A percentile compares a stretch with the other conserved stretches of the same genome.
phyloP scores from a whole-genome alignment of 441 rosid genomes.

The Adansonia madagascariensis region DNA sequence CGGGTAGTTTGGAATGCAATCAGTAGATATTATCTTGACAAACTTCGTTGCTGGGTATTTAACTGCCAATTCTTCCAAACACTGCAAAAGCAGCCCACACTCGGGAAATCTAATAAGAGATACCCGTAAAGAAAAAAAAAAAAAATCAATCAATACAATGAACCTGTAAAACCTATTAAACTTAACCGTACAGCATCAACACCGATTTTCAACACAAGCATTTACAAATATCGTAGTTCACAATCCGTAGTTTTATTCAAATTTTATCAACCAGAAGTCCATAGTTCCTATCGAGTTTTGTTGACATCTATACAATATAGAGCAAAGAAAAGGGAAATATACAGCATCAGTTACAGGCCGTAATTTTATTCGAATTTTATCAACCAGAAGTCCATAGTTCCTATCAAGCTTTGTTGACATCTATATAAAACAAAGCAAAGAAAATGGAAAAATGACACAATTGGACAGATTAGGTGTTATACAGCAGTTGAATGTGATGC shows the following conservation, averaged over 20 bases:
- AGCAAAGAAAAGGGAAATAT: background rate
- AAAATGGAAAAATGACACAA: background rate
- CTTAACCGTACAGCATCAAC: background rate
- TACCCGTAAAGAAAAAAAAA: background rate
- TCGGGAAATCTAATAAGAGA: slow-evolving; percentile 54
- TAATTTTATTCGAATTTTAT: background rate
- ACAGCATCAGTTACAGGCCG: too few relatives aligned
- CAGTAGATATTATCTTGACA: slow-evolving; percentile 94
- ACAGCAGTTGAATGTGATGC: background rate
- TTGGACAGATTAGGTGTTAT: background rate
- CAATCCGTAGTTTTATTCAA: background rate
- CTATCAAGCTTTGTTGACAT: background rate
- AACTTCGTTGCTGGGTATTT: slow-evolving; percentile 95
- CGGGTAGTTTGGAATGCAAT: slow-evolving; percentile 96
- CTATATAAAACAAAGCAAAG: background rate
- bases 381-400: background rate
- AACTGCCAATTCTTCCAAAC: slow-evolving; percentile 79
- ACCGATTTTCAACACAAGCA: background rate
- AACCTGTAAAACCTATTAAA: background rate
- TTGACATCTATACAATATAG: background rate
- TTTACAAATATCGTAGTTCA: slow-evolving; percentile 8
- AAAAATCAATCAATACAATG: background rate
- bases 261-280: background rate
- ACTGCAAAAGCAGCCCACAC: slow-evolving; percentile 74
- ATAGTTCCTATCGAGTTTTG: background rate